Base-by-base conservation (phyloP, 345 rosid genomes). In the Eucalyptus sp. region DNA sequence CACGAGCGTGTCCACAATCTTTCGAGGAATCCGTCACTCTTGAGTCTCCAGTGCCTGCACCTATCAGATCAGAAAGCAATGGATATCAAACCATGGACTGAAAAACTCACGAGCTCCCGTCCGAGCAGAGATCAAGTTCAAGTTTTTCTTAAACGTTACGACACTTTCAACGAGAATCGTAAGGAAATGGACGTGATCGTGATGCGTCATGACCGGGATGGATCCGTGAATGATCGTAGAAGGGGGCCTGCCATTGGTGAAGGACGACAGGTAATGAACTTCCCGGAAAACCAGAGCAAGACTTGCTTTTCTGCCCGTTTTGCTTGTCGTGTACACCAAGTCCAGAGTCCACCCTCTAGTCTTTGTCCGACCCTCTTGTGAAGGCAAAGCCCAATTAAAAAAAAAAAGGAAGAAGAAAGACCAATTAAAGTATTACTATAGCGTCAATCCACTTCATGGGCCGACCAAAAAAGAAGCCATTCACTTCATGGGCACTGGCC, bases 81-180 rank as follows among this genome's bases (percentile, higher is more conserved):
- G 76, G 76, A 64, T 15, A 33, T 64, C 76, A 64, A 64, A 7
- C 37, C 37, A n/a, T 64, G 76, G 33, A 64, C 41, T 6, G 41
- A 14, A n/a, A 14, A n/a, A 64, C 76, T 3, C 15, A 7, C 20
- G 18, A 64, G 76, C 76, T n/a, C 20, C 33, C 31, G 76, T 3
- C 41, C 76, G 20, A 15, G 37, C 37, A 1, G 41, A 64, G 20
- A n/a, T 14, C 17, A 7, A 64, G 37, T 64, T 64, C 41, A 8
- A 64, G 44, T 17, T 9, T 33, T 4, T 33, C 33, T 33, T 1
- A 52, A 17, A 68, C 80, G 24, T 68, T 10, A 41, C 46, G 13
- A 71, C 46, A 0, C 46, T 71, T 71, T 37, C 83, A 0, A 33
- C 7, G 80, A 18, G 44, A 33, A 71, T 5, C 4, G 22, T 0